phyloP scores from a whole-genome alignment of 441 rosid genomes.

The Gossypium laxum region DNA sequence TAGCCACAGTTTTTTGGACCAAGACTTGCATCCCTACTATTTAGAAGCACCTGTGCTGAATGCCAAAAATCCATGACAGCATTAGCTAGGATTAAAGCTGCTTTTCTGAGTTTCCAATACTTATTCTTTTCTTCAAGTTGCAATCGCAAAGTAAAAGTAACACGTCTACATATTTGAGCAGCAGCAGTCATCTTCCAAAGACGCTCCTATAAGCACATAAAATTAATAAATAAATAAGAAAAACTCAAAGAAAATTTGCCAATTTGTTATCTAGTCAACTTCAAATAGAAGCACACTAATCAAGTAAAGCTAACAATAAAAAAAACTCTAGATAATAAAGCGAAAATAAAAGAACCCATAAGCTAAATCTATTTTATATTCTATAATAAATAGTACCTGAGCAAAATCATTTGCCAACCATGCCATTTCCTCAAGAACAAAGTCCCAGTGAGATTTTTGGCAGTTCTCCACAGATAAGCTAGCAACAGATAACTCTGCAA shows the following conservation, averaged over 20 bases:
- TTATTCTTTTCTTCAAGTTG: constrained; percentile 50
- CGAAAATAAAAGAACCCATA: background rate
- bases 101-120: constrained; percentile 41
- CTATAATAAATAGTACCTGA: constrained; percentile 47
- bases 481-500: constrained; percentile 70
- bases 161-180: constrained; percentile 64
- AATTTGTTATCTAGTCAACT: background rate
- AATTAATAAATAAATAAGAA: background rate
- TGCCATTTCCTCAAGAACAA: constrained; percentile 96
- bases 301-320: constrained; percentile 5
- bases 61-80: constrained; percentile 89
- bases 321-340: constrained; percentile 11
- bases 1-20: constrained; percentile 25
- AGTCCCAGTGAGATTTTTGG: constrained; percentile 79
- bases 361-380: background rate
- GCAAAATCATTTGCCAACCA: constrained; percentile 99
- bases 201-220: constrained; percentile 58
- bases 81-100: constrained; percentile 58
- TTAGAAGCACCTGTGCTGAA: constrained; percentile 44
- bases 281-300: background rate
- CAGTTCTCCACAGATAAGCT: constrained; percentile 36
- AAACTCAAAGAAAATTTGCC: background rate
- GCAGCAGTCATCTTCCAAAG: constrained; percentile 98
- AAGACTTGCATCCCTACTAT: constrained; percentile 21
- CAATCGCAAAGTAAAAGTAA: constrained; percentile 49